Evolutionary conservation across 345 rosid species (phyloP).

Genomic region (Hibiscus tridactylites): DNA sequence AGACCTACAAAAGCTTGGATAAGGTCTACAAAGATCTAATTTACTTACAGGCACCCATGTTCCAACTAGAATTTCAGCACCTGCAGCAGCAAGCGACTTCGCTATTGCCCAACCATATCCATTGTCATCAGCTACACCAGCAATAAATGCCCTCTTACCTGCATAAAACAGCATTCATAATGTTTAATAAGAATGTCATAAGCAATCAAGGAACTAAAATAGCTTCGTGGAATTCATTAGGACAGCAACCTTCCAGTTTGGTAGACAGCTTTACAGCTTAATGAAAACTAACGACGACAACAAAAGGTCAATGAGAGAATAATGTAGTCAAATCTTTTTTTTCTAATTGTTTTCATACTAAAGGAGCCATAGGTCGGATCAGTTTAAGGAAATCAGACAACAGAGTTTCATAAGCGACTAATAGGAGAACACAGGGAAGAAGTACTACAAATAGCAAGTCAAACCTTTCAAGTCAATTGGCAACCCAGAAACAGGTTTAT

Average conservation of each 20-base stretch:
- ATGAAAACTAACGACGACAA: neutral
- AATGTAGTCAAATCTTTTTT: neutral
- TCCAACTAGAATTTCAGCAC: constrained; percentile 8
- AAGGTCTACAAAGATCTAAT: neutral
- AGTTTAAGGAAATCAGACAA: neutral
- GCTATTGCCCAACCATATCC: constrained; percentile 9
- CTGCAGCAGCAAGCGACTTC: constrained; percentile 7
- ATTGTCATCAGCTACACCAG: constrained; percentile 8
- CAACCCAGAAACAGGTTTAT: constrained; percentile 49
- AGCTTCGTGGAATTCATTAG: neutral
- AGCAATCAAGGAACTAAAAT: neutral
- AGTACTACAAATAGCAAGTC: neutral
- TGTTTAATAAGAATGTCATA: neutral
- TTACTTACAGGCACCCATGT: constrained; percentile 8
- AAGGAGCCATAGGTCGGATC: neutral
- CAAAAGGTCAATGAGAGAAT: neutral
- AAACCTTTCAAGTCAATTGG: constrained; percentile 81
- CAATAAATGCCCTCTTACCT: constrained; percentile 9
- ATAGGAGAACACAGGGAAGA: neutral
- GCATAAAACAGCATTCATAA: neutral
- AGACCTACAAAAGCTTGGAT: neutral
- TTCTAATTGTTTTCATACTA: neutral
- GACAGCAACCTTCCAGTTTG: neutral
- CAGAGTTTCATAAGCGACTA: neutral
- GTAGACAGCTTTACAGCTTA: neutral